These are phyloP conservation scores for Pleurozium schreberi DNA, from an alignment of 225 moss, liverwort and hornwort genomes.

Conservation along the genomic window DNA sequence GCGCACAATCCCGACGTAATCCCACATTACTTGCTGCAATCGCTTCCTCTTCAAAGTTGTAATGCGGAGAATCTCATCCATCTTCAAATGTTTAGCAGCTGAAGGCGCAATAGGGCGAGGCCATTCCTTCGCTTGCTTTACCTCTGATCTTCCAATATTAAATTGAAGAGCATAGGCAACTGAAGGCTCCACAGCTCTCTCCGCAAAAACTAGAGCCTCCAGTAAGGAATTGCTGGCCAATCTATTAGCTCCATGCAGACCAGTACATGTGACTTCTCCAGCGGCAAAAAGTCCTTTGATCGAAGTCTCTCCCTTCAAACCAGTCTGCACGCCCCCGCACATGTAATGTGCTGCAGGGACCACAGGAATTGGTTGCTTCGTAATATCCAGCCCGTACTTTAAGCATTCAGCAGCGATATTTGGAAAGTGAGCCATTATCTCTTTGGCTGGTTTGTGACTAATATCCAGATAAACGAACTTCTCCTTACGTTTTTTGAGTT, in stretches of 20 bases:
- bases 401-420: conserved; percentile 91
- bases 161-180: conserved; percentile 66
- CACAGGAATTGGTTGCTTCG: conserved; percentile 83
- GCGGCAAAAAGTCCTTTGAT: conserved; percentile 86
- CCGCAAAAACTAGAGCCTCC: conserved; percentile 96
- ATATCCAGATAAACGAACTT: conserved; percentile 88
- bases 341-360: conserved; percentile 99
- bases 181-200: conserved; percentile 93
- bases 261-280: conserved; percentile 97
- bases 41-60: conserved; percentile 66
- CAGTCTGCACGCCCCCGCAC: conserved; percentile 99
- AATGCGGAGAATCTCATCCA: conserved; percentile 48
- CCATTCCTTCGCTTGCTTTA: conserved; percentile 83
- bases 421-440: conserved; percentile 85
- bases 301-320: conserved; percentile 80
- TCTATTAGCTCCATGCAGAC: conserved; percentile 93
- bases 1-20: conserved; percentile 95
- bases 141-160: conserved; percentile 60
- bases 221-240: conserved; percentile 92
- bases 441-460: conserved; percentile 75
- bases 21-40: conserved; percentile 94
- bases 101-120: conserved; percentile 48
- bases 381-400: conserved; percentile 91
- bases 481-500: conserved; percentile 82
- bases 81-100: conserved; percentile 13